Percentiles rank a stretch among this genome's conserved stretches.
Evolutionary conservation across 1,139 yeast genomes (phyloP).

Genomic region (Yamadazyma atmosphaerica): DNA sequence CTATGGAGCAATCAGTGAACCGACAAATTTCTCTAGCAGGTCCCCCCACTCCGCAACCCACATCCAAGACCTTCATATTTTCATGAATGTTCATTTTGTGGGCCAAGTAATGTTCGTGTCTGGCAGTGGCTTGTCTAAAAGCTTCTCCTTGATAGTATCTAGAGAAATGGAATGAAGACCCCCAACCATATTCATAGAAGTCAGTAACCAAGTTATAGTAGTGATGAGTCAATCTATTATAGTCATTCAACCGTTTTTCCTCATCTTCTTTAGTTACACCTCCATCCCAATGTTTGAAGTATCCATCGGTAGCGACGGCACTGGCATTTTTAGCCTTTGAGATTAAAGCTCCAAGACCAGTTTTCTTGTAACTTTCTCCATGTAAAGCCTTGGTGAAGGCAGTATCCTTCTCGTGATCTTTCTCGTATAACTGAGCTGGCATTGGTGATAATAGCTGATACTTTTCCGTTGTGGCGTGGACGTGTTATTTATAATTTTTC

Average conservation of each 20-base stretch:
- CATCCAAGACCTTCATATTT: conserved; percentile 89
- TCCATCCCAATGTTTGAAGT: conserved; percentile 96
- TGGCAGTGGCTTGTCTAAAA: conserved; percentile 90
- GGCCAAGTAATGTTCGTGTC: conserved; percentile 97
- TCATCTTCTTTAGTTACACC: conserved; percentile 79
- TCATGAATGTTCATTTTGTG: conserved; percentile 77
- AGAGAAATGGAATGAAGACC: conserved; percentile 97
- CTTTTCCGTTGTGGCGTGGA: conserved; percentile 5
- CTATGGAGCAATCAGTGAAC: conserved; percentile 83
- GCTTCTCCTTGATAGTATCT: conserved; percentile 93
- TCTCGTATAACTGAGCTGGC: conserved; percentile 22
- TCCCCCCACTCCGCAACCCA: conserved; percentile 99
- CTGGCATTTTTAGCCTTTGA: conserved; percentile 78
- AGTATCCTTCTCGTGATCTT: conserved; percentile 50
- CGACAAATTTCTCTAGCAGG: conserved; percentile 96
- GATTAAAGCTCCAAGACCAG: conserved; percentile 77
- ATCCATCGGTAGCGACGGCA: conserved; percentile 81
- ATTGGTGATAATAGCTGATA: not conserved
- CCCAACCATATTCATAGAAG: conserved; percentile 99
- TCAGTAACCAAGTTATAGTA: conserved; percentile 97
- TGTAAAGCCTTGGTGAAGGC: conserved; percentile 84
- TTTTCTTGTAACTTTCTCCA: conserved; percentile 66
- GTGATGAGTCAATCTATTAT: conserved; percentile 89
- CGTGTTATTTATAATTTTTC: not conserved
- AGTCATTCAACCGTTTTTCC: conserved; percentile 74